Base-by-base conservation (phyloP, 2,329 filamentous ascomycete genomes). In the Sporothrix humicola region DNA sequence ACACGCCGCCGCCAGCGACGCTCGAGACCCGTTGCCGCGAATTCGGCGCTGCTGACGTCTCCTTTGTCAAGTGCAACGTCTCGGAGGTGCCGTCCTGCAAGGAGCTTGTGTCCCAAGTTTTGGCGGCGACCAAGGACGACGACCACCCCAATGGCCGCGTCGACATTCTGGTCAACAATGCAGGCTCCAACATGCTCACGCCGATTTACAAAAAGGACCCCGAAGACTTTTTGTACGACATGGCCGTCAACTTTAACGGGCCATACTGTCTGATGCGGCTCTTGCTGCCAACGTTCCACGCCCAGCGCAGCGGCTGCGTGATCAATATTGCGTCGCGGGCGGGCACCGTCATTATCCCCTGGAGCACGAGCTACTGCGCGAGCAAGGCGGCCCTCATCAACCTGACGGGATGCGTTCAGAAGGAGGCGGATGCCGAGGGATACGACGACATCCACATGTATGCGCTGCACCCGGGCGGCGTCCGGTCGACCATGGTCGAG, bases 331-430 rank as follows among this genome's bases (percentile, higher is more conserved):
- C 79, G 15, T 80, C 79, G 42, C 77, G 79, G 9, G 79, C 79
- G 2, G 79, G 79, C 63, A 79, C 79, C 31, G 37, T 65, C 37
- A 10, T 65, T 15, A 44, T 65, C 3, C 79, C 79, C 1, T 81
- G 79, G 76, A 79, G 76, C 74, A 78, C 78, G n/a, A 78, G 77
- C 72, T 81, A 81, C 76, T 80, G 78, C 71, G 74, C 79, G 12
- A 79, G 78, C 78, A 81, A 81, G 72, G 79, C 79, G 3, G 79
- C 79, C 20, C 76, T 81, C 20, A 81, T 81, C 74, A 78, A 79
- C 75, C 74, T 81, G 61, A 81, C 79, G 13, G 77, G 77, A 2
- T 80, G 79, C 72, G 71, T 76, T 46, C 79, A 81, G 63, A 79
- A 77, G 72, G 79, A 81, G 71, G 71, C 77, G 12, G 79, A 81